These are phyloP conservation scores for Iberis pinnata DNA, from an alignment of 345 rosid species.

Conservation along the genomic window DNA sequence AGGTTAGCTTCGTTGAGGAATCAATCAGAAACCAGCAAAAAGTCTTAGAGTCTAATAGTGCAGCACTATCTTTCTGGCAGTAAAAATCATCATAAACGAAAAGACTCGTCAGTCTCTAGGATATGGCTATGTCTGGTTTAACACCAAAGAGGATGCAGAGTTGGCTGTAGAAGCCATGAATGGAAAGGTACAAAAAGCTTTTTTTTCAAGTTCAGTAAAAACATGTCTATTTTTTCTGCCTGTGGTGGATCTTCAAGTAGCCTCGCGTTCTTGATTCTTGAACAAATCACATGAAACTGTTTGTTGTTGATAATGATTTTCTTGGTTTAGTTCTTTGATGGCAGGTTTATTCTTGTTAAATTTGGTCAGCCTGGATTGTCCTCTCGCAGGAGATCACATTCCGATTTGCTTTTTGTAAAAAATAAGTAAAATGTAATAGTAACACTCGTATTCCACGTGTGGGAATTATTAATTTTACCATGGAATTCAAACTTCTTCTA, in stretches of 20 bases:
- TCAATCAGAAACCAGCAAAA: slow-evolving; percentile 8
- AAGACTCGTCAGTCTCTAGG: slow-evolving; percentile 40
- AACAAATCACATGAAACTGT: slow-evolving; percentile 4
- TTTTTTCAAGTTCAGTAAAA: not conserved
- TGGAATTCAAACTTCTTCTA: too few relatives aligned
- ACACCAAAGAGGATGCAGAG: slow-evolving; percentile 35
- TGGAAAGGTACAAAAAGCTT: slow-evolving; percentile 41
- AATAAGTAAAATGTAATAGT: not conserved
- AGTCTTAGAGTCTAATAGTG: not conserved
- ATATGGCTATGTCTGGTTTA: slow-evolving; percentile 52
- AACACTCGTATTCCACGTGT: too few relatives aligned
- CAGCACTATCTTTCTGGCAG: slow-evolving; percentile 22
- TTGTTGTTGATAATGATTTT: slow-evolving; percentile 3
- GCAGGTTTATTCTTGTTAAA: slow-evolving; percentile 51
- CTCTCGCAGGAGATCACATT: slow-evolving; percentile 20
- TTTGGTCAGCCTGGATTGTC: slow-evolving; percentile 40
- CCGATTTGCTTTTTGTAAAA: slow-evolving; percentile 19
- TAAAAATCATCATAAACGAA: slow-evolving; percentile 37
- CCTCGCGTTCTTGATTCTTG: slow-evolving; percentile 10
- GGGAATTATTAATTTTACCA: too few relatives aligned
- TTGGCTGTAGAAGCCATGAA: slow-evolving; percentile 47
- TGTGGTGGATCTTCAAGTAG: too few relatives aligned
- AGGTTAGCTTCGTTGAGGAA: slow-evolving; percentile 1
- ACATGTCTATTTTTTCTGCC: not conserved
- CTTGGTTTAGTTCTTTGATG: slow-evolving; percentile 42